A percentile compares a stretch with the other conserved stretches of the same genome.
Conservation (phyloP, 2,329 filamentous ascomycete genomes). For the Nothopassalora personata region DNA sequence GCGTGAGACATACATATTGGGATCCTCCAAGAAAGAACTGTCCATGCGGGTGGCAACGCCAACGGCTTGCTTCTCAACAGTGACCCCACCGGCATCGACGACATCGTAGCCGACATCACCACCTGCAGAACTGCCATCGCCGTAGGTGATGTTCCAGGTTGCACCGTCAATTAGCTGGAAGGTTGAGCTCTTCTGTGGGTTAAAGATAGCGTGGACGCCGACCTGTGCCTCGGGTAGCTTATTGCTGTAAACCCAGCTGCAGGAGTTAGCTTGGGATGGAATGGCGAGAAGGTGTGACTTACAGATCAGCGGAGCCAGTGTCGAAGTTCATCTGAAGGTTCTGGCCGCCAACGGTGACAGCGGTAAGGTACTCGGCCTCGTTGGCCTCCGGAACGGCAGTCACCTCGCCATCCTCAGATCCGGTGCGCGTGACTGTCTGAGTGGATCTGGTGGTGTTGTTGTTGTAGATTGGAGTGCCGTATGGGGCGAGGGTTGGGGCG, state of each 20-base stretch:
- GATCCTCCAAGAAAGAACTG: slow-evolving; percentile 53
- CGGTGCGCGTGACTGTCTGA: slow-evolving; percentile 10
- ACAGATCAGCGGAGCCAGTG: slow-evolving; percentile 69
- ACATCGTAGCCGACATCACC: slow-evolving; percentile 64
- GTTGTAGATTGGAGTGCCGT: slow-evolving; percentile 1
- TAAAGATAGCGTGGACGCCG: slow-evolving; percentile 51
- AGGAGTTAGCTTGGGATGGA: slow-evolving; percentile 3
- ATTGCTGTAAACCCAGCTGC: slow-evolving; percentile 65
- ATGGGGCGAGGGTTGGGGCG: slow-evolving; percentile 2
- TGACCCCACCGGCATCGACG: slow-evolving; percentile 62
- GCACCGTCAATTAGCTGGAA: slow-evolving; percentile 47
- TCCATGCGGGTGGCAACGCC: slow-evolving; percentile 60
- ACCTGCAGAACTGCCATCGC: slow-evolving; percentile 58
- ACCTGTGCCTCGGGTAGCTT: slow-evolving; percentile 45
- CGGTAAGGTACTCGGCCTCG: slow-evolving; percentile 65
- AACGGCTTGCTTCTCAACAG: slow-evolving; percentile 58
- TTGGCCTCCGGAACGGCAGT: slow-evolving; percentile 59
- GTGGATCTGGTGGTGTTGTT: slow-evolving; percentile 9
- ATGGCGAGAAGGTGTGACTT: slow-evolving; percentile 29
- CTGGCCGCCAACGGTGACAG: slow-evolving; percentile 65
- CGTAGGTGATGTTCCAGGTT: slow-evolving; percentile 62
- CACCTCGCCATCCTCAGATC: slow-evolving; percentile 42
- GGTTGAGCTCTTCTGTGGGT: slow-evolving; percentile 48
- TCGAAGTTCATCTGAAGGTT: slow-evolving; percentile 66
- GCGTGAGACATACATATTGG: slow-evolving; percentile 34